These are phyloP conservation scores for Fusarium napiforme DNA, from an alignment of 2,329 filamentous ascomycete genomes.

Conservation along the genomic window DNA sequence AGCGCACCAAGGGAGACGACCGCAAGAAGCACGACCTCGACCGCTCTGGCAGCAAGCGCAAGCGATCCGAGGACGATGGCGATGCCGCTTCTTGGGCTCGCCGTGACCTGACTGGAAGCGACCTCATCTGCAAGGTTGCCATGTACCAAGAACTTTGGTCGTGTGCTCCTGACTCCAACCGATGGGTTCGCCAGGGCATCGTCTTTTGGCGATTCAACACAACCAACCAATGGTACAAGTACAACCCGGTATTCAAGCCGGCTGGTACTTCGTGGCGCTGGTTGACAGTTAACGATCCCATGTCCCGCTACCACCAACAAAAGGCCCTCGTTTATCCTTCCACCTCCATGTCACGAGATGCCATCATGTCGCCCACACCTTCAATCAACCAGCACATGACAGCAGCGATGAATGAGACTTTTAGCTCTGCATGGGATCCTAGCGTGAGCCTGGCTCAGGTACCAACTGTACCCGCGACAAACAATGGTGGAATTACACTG, in stretches of 20 bases:
- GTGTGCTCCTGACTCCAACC: slow-evolving; percentile 56
- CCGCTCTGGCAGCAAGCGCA: slow-evolving; percentile 52
- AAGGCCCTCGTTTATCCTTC: slow-evolving; percentile 54
- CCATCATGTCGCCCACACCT: slow-evolving; percentile 65
- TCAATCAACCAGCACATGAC: slow-evolving; percentile 62
- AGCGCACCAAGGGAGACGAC: slow-evolving; percentile 50
- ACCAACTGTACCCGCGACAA: slow-evolving; percentile 49
- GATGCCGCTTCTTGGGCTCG: slow-evolving; percentile 54
- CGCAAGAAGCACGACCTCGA: slow-evolving; percentile 51
- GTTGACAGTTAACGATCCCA: slow-evolving; percentile 69
- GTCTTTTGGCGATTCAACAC: slow-evolving; percentile 72
- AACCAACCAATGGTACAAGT: slow-evolving; percentile 63
- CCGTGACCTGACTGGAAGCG: slow-evolving; percentile 60
- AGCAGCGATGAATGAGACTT: slow-evolving; percentile 68
- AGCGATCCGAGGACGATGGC: slow-evolving; percentile 55
- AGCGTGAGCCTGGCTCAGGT: slow-evolving; percentile 48
- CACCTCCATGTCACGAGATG: slow-evolving; percentile 51
- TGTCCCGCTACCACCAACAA: slow-evolving; percentile 68
- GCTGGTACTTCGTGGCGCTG: slow-evolving; percentile 70
- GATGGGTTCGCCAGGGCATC: slow-evolving; percentile 68
- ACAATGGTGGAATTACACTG: slow-evolving; percentile 51
- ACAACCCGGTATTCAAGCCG: slow-evolving; percentile 60
- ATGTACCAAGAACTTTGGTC: slow-evolving; percentile 77
- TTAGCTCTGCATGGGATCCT: slow-evolving; percentile 61
- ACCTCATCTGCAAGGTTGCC: slow-evolving; percentile 69